Base-by-base conservation (phyloP, 2,329 filamentous ascomycete species). In the Helotiales sp. region DNA sequence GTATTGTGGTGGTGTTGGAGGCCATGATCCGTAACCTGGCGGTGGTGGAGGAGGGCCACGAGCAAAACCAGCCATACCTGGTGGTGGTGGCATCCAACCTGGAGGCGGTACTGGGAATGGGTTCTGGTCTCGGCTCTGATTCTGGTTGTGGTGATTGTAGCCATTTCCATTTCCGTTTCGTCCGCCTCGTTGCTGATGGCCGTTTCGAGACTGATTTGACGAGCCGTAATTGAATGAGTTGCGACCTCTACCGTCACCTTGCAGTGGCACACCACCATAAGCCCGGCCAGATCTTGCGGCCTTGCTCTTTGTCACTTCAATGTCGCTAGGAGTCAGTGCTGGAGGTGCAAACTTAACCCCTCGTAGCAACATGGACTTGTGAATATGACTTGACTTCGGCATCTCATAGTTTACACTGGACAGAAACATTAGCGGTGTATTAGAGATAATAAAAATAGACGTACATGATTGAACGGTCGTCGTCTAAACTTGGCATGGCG, bases 291-390 rank as follows among this genome's bases (percentile, higher is more conserved):
- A 79, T 59, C 83, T 81, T 54, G 82, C 78, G 31, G 87, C 78
- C 70, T 88, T 87, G 53, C 82, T 81, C 69, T 86, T 85, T 42
- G 93, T 82, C 7, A 83, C 80, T 63, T 93, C 88, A 54, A 93
- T 85, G 69, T 97, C 93, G 58, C 82, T 83, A 31, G 84, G 81
- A 57, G 90, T 89, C 1, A 99, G 82, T 9, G 85, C 88, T 1
- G 90, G 85, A 1, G 81, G 76, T 4, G 89, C 85, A 56, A 93
- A 81, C 66, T 88, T 86, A 36, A 93, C 86, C 12, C 95, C 95
- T 2, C 91, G 87, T 33, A 99, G 81, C 13, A 99, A 82, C 89
- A 96, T 96, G 5, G 93, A 97, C 72, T 97, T 97, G 76, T 99
- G 95, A 4, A 85, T 78, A 66, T 90, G 83, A 9, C 79, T 79